Evolutionary conservation across 441 rosid species (phyloP).

Genomic region (Populus trichocarpa): DNA sequence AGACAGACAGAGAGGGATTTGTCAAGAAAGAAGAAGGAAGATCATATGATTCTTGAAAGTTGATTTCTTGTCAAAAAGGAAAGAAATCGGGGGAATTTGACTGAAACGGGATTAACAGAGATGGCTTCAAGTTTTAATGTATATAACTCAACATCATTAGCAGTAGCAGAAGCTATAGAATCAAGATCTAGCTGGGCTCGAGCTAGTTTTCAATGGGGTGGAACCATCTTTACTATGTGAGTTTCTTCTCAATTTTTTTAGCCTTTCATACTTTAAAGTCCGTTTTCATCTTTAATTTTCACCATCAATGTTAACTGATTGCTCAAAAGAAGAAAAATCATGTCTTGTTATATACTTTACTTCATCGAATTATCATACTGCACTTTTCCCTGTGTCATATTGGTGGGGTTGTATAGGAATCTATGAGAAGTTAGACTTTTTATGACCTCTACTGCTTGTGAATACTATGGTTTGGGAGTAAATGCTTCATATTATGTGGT

Average conservation of each 20-base stretch:
- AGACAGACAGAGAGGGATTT: no score
- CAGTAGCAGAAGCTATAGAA: neutral
- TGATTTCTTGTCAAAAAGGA: neutral
- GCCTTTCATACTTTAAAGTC: neutral
- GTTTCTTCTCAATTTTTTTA: slow-evolving; percentile 6
- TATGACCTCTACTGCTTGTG: neutral
- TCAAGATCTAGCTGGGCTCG: slow-evolving; percentile 24
- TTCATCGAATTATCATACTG: neutral
- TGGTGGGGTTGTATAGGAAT: neutral
- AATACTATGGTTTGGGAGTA: neutral
- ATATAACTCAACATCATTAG: neutral
- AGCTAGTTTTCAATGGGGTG: slow-evolving; percentile 43
- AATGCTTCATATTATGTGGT: neutral
- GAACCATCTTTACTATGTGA: slow-evolving; percentile 43
- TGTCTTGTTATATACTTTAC: neutral
- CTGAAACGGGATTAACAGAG: slow-evolving; percentile 7
- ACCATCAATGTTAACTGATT: no score
- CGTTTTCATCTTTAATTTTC: neutral
- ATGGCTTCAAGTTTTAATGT: slow-evolving; percentile 1
- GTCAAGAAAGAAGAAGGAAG: no score
- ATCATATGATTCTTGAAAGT: neutral
- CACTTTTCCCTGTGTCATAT: neutral
- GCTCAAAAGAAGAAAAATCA: neutral
- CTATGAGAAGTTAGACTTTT: no score
- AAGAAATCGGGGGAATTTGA: neutral